Base-by-base conservation (phyloP, 164 flowering plant species). In the Paratinospora sagittata region DNA sequence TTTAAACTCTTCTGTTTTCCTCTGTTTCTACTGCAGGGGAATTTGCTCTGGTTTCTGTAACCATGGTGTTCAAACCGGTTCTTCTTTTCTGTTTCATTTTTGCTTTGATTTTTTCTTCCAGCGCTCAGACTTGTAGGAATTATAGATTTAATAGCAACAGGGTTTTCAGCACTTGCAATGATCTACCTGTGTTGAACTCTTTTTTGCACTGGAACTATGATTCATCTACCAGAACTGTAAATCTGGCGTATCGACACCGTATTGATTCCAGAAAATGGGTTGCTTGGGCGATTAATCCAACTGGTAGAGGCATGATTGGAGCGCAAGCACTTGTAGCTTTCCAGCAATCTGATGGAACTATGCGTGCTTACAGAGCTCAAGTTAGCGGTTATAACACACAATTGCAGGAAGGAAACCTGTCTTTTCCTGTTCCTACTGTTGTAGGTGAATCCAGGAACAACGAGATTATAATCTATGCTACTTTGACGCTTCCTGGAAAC, bases 391-490 rank as follows among this genome's bases (percentile, higher is more conserved):
- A 73, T 11, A 0, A 1, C 2, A 79, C 87, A 0, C 1, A 3
- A 0, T 45, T 90, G 77, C 23, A 11, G 19, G 52, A 34, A 14
- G 75, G 86, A 0, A 12, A 6, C 0, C 65, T 90, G 74, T 80
- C 81, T 55, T 87, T 86, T 43, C 2, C 5, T 0, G 89, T 86
- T 21, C 66, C 87, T 0, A 73, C 62, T 36, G 30, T 89, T 14
- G 7, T 78, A 0, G 90, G 83, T 0, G 77, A 67, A 0, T 72
- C 65, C 66, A 3, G 33, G 2, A 64, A 75, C 26, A 70, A 66
- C 1, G 88, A 83, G 73, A 80, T 90, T 14, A 83, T 71, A 3
- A 83, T 90, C 6, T 89, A 78, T 68, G 96, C 91, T 3, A 83
- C 81, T 26, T 2, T 89, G 30, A 58, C 43, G 14, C 81, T 87